These are phyloP conservation scores for Mikania micrantha DNA, from an alignment of 129 eudicot genomes.

Conservation along the genomic window DNA sequence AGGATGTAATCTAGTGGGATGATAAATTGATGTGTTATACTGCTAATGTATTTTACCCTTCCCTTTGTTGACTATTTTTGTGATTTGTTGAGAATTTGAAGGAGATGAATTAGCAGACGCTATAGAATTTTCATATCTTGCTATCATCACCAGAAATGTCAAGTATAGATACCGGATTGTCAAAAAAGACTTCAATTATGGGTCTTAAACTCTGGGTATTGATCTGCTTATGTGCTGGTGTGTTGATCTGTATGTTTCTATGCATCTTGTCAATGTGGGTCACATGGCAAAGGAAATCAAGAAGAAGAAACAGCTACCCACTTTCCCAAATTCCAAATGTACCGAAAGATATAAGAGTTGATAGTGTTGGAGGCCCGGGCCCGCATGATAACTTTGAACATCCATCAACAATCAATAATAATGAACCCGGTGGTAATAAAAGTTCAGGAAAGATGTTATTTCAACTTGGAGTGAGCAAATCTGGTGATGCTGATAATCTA, in stretches of 20 bases:
- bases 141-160: constrained; percentile 37
- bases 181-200: constrained; percentile 54
- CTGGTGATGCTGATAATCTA: constrained; percentile 62
- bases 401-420: constrained; percentile 21
- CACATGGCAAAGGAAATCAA: constrained; percentile 51
- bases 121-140: constrained; percentile 5
- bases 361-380: constrained; percentile 49
- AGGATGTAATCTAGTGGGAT: neutral
- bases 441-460: constrained; percentile 59
- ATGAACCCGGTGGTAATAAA: constrained; percentile 50
- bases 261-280: constrained; percentile 70
- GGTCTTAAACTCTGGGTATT: constrained; percentile 77
- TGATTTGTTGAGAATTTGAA: constrained; percentile 3
- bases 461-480: constrained; percentile 68
- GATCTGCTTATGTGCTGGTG: constrained; percentile 61
- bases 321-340: constrained; percentile 68
- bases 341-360: constrained; percentile 73
- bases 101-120: constrained; percentile 27
- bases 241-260: constrained; percentile 59
- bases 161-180: constrained; percentile 48
- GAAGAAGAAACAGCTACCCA: constrained; percentile 45
- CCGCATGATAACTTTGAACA: constrained; percentile 44
- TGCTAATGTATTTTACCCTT: neutral
- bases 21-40: constrained; percentile 8
- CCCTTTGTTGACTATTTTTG: constrained; percentile 3